Evolutionary conservation across 1,139 yeast genomes (phyloP).

Genomic region (Saccharomyces hybrid): DNA sequence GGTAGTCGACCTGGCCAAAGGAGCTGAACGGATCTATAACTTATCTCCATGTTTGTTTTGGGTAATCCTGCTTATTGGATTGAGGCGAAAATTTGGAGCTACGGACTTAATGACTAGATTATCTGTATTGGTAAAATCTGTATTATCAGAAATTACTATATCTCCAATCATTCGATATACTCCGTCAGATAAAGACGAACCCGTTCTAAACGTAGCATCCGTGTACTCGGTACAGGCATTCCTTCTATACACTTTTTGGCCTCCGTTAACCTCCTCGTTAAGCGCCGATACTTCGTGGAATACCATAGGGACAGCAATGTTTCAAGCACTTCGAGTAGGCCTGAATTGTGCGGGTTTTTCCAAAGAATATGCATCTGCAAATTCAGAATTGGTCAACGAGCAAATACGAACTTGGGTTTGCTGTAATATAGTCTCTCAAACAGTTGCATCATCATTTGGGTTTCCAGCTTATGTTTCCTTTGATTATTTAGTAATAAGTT

Average conservation of each 20-base stretch:
- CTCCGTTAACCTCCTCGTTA: slow-evolving; percentile 85
- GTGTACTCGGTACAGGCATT: slow-evolving; percentile 93
- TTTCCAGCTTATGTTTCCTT: slow-evolving; percentile 87
- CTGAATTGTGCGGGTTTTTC: slow-evolving; percentile 68
- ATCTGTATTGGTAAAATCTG: slow-evolving; percentile 64
- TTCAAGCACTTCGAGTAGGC: slow-evolving; percentile 87
- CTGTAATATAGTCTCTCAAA: slow-evolving; percentile 82
- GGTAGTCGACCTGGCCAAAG: slow-evolving; percentile 70
- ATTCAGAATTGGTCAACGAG: slow-evolving; percentile 51
- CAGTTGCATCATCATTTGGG: slow-evolving; percentile 86
- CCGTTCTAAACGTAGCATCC: slow-evolving; percentile 80
- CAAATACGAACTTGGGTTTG: slow-evolving; percentile 89
- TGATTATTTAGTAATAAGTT: slow-evolving; percentile 59
- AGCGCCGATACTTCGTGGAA: slow-evolving; percentile 96
- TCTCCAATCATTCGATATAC: slow-evolving; percentile 81
- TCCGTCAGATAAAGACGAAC: slow-evolving; percentile 68
- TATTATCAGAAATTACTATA: slow-evolving; percentile 78
- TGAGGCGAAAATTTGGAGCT: slow-evolving; percentile 42
- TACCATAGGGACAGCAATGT: slow-evolving; percentile 84
- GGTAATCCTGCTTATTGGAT: slow-evolving; percentile 82
- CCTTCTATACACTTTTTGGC: slow-evolving; percentile 85
- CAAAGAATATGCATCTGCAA: slow-evolving; percentile 43
- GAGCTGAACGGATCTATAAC: slow-evolving; percentile 72
- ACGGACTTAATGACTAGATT: slow-evolving; percentile 44
- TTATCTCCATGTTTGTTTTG: slow-evolving; percentile 86